These are phyloP conservation scores for Xylaria sp. DNA, from an alignment of 495 filamentous ascomycete genomes.

Conservation along the genomic window DNA sequence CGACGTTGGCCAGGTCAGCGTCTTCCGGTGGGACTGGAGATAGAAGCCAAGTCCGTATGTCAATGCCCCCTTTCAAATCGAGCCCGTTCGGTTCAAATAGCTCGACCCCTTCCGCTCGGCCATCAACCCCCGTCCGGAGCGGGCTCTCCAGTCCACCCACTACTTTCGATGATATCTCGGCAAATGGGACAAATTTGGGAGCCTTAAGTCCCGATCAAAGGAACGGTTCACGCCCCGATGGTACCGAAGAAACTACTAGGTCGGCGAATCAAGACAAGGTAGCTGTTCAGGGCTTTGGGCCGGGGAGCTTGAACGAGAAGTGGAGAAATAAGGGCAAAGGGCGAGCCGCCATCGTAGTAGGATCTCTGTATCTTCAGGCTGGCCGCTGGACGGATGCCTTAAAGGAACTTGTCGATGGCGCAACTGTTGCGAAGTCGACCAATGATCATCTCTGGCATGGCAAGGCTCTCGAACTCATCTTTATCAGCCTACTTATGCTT, in stretches of 20 bases:
- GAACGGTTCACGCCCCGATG: constrained; percentile 40
- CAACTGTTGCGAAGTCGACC: constrained; percentile 74
- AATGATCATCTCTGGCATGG: constrained; percentile 97
- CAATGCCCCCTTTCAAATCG: constrained; percentile 61
- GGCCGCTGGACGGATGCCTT: constrained; percentile 91
- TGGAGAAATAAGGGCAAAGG: constrained; percentile 84
- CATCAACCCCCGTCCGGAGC: constrained; percentile 62
- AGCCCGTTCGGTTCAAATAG: constrained; percentile 44
- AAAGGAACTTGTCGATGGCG: constrained; percentile 82
- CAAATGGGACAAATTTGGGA: constrained; percentile 38
- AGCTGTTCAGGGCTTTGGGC: constrained; percentile 84
- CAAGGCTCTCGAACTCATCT: constrained; percentile 87
- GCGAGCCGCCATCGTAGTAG: constrained; percentile 79
- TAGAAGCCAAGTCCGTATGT: constrained; percentile 71
- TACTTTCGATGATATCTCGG: constrained; percentile 75
- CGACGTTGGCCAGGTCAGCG: constrained; percentile 50
- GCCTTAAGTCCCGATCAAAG: constrained; percentile 44
- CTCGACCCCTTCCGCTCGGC: constrained; percentile 58
- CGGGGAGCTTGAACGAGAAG: constrained; percentile 73
- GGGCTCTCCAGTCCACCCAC: constrained; percentile 64
- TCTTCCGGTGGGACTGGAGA: constrained; percentile 57
- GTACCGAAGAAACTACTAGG: constrained; percentile 44
- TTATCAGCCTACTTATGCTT: constrained; percentile 82
- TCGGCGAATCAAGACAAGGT: constrained; percentile 75
- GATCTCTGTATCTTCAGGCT: constrained; percentile 84